Evolutionary conservation across 441 rosid species (phyloP).

Genomic region (Pelargonium cotyledonis): DNA sequence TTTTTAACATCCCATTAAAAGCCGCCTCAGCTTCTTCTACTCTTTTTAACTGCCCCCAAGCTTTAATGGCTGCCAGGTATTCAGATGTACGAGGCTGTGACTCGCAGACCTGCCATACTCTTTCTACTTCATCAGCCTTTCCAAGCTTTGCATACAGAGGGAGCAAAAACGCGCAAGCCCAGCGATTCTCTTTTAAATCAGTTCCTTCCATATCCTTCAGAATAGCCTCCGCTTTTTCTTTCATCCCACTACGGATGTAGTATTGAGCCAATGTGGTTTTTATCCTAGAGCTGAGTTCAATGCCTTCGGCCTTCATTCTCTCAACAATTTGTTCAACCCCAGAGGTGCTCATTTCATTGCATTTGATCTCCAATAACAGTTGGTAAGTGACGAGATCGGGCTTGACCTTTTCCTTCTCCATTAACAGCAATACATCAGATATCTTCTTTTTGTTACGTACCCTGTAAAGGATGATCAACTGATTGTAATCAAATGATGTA

Average conservation of each 20-base stretch:
- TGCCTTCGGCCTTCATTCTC: background rate
- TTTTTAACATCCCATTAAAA: conserved; percentile 21
- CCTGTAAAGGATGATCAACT: conserved; percentile 33
- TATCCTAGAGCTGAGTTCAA: conserved; percentile 14
- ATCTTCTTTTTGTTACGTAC: conserved; percentile 25
- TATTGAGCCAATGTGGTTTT: conserved; percentile 19
- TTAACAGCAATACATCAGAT: conserved; percentile 25
- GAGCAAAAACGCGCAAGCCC: conserved; percentile 3
- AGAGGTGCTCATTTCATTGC: conserved; percentile 21
- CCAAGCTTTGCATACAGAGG: conserved; percentile 26
- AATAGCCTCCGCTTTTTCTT: conserved; percentile 25
- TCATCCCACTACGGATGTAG: conserved; percentile 20
- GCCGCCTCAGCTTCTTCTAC: conserved; percentile 33
- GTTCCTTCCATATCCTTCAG: background rate
- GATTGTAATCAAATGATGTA: conserved; percentile 25
- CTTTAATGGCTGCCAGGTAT: conserved; percentile 30
- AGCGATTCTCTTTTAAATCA: background rate
- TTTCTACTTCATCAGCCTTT: conserved; percentile 22
- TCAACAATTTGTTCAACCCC: conserved; percentile 3
- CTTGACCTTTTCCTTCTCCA: conserved; percentile 4
- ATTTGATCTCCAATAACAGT: conserved; percentile 27
- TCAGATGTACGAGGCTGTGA: conserved; percentile 19
- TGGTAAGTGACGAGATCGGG: conserved; percentile 22
- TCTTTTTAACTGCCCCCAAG: conserved; percentile 31
- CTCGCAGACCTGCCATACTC: conserved; percentile 32